Evolutionary conservation across 768 basidiomycete species (phyloP), one percentile per base, ranked within the genome.

Genomic region (Pleurotus platypus): DNA sequence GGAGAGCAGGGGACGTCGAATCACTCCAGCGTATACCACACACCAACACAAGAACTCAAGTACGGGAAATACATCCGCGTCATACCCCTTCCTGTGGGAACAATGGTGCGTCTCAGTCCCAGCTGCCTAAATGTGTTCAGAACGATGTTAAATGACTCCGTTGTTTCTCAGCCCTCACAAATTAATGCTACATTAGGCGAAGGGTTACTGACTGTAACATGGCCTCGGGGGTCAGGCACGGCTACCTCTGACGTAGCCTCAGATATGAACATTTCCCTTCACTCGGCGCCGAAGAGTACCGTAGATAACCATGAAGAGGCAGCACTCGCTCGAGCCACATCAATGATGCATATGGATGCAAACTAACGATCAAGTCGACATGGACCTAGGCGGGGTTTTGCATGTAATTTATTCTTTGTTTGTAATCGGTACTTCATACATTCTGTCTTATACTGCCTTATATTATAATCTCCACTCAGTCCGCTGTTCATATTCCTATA

Each of bases 51-150:
- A 38, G 61, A 62, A 54, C 42, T 62, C 46, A 62, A 59, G 35
- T 62, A 62, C 47, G 61, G 61, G 15, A 62, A 62, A 57, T 62
- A 59, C 30, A 48, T 55, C 9, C 58, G 61, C 39, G 48, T 56
- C 16, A 59, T 62, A 46, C 49, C 56, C 12, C 50, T 62, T 5
- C 61, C 61, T 7, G 16, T n/a, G 11, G 58, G 58, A 24, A 39
- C 46, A 22, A 49, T 57, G 56, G 61, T 59, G 43, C 27, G 60
- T 57, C 45, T 24, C 22, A 4, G 35, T 27, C n/a, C 35, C 11
- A 46, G 20, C 18, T 22, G 45, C 49, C 43, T 9, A 42, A 13
- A 18, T 54, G 15, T 43, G 12, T 5, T 20, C 9, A 9, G 30
- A 35, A 35, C 11, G 30, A 35, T 35, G 30, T 35, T 35, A 3